Evolutionary conservation across 148 eudicot species (phyloP), one percentile per base, ranked within the genome.

Genomic region (Gaultheria prostrata): DNA sequence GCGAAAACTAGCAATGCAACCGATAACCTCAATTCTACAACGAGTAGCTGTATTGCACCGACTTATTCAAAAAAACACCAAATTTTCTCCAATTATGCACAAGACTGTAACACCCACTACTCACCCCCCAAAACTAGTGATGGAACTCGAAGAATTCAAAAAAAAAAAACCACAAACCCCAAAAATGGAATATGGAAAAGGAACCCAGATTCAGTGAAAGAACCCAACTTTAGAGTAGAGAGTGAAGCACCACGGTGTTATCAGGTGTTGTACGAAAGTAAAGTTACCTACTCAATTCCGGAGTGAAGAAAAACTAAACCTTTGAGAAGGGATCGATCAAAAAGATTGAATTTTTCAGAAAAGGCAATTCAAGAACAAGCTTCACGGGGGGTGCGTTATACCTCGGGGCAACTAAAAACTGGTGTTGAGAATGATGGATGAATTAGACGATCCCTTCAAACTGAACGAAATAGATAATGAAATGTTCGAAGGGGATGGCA

Each of bases 401-500:
- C 76, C 59, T 48, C 46, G 45, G 18, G 54, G 77, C 2, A 46
- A 67, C 30, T 43, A 15, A 80, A 32, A 24, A 26, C 35, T 54
- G 21, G 33, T n/a, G 54, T 53, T 45, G 39, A 70, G 83, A 81
- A 69, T 50, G 65, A 77, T 70, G 77, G 65, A 77, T 70, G 77
- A 50, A 33, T 12, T 69, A 2, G 5, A 6, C 11, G 32, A 17
- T 70, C 48, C 77, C 83, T 20, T 70, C 49, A 69, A 70, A 51
- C 61, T 30, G 45, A 67, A 9, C 3, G 82, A 81, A 26, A 15
- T 13, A 63, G 51, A 63, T 12, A 63, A 80, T 24, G 59, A 30
- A 49, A 65, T 30, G 33, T 28, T 30, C 77, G 0, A 70, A 3
- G 30, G 30, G 56, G 11, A 49, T 56, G 54, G 32, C 77, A 70